These are phyloP conservation scores for Pleurostoma richardsiae DNA, from an alignment of 2,329 filamentous ascomycete species.

Conservation along the genomic window DNA sequence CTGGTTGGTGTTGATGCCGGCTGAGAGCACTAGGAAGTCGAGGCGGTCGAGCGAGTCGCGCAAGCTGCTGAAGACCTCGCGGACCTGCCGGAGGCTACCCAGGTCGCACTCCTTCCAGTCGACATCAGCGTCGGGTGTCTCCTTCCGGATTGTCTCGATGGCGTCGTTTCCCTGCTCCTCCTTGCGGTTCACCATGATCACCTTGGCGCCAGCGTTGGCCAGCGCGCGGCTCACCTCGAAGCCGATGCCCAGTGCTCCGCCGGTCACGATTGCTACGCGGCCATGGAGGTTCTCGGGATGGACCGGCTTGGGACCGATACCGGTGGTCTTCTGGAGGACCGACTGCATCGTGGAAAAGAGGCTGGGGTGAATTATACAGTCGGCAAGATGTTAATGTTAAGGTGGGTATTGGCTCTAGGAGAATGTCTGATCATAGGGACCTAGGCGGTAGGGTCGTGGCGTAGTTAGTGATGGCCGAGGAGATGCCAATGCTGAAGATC, in stretches of 20 bases:
- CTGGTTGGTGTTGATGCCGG: slow-evolving; percentile 36
- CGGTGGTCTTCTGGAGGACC: slow-evolving; percentile 21
- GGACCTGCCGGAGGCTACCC: slow-evolving; percentile 28
- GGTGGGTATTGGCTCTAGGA: too few species aligned
- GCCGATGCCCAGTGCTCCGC: slow-evolving; percentile 32
- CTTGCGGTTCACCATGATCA: slow-evolving; percentile 29
- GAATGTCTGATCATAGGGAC: too few species aligned
- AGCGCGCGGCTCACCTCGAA: slow-evolving; percentile 28
- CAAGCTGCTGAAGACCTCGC: slow-evolving; percentile 28
- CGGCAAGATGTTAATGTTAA: too few species aligned
- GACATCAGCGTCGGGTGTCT: slow-evolving; percentile 22
- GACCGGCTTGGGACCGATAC: slow-evolving; percentile 27
- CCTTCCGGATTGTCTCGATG: slow-evolving; percentile 18
- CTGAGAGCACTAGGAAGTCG: slow-evolving; percentile 35
- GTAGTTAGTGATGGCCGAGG: too few species aligned
- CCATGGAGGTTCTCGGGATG: slow-evolving; percentile 27
- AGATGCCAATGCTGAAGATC: too few species aligned
- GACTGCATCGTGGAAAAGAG: slow-evolving; percentile 26
- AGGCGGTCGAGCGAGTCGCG: slow-evolving; percentile 27
- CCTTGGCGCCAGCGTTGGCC: slow-evolving; percentile 23
- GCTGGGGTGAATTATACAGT: too few species aligned
- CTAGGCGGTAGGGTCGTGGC: too few species aligned
- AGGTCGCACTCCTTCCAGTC: slow-evolving; percentile 36
- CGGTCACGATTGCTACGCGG: slow-evolving; percentile 29
- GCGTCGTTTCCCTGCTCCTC: slow-evolving; percentile 23